Conservation (phyloP, 2,329 filamentous ascomycete species). For the Phaeosphaeriaceae sp. region DNA sequence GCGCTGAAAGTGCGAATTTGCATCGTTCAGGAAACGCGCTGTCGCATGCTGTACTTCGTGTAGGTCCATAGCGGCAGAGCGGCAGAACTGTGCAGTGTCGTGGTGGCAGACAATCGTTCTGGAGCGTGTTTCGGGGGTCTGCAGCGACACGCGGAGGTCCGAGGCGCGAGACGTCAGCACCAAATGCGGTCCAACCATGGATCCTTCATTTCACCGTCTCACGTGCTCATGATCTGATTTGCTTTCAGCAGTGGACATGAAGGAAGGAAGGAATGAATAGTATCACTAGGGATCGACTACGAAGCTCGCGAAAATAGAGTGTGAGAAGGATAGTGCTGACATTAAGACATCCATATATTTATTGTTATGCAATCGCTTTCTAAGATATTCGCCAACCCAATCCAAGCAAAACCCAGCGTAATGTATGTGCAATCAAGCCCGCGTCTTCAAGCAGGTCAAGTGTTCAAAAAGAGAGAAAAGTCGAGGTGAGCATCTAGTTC, state of each 20-base stretch:
- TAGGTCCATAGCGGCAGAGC: conserved; percentile 58
- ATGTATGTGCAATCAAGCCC: conserved; percentile 46
- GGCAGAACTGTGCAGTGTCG: neutral
- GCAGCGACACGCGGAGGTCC: conserved; percentile 34
- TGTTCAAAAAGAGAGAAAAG: conserved; percentile 36
- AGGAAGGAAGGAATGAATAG: too few species aligned
- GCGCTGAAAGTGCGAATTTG: conserved; percentile 78
- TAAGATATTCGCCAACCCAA: conserved; percentile 47
- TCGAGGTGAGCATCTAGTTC: conserved; percentile 32
- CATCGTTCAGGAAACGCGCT: conserved; percentile 62
- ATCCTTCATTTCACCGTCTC: conserved; percentile 17
- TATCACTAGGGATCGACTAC: too few species aligned
- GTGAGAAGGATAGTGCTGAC: neutral
- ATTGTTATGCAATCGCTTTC: conserved; percentile 47
- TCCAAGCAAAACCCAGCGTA: conserved; percentile 41
- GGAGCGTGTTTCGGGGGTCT: conserved; percentile 21
- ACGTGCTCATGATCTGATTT: conserved; percentile 5
- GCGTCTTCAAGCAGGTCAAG: conserved; percentile 25
- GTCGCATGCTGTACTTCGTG: conserved; percentile 64
- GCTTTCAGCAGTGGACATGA: too few species aligned
- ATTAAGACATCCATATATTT: conserved; percentile 40
- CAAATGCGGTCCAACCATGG: neutral
- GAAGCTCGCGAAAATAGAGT: too few species aligned
- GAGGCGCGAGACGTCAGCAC: conserved; percentile 15
- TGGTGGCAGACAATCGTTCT: conserved; percentile 6